These are phyloP conservation scores for Thymus mandschuricus DNA, from an alignment of 257 asterid species.

Conservation along the genomic window DNA sequence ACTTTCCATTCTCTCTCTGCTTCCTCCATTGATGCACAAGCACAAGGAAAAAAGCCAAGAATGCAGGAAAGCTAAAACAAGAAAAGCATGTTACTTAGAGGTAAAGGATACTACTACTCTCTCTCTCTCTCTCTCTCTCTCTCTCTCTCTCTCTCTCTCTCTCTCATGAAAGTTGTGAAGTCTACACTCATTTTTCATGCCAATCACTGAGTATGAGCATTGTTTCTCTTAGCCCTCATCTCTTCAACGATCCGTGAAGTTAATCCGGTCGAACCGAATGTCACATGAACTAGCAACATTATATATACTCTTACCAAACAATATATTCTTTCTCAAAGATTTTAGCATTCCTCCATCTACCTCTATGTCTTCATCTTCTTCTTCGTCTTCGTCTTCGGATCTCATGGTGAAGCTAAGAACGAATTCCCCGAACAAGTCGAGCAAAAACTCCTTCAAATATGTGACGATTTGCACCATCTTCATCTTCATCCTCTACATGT, in stretches of 20 bases:
- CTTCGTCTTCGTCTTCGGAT: not conserved
- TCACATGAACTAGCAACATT: conserved; percentile 25
- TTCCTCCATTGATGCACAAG: not conserved
- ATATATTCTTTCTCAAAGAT: not conserved
- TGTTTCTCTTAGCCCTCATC: conserved; percentile 10
- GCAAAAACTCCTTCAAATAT: conserved; percentile 26
- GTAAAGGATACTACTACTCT: conserved; percentile 5
- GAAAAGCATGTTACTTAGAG: conserved; percentile 24
- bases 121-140: conserved; percentile 18
- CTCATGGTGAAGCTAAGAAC: conserved; percentile 19
- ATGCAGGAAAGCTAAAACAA: conserved; percentile 7
- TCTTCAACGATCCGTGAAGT: not conserved
- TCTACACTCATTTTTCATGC: conserved; percentile 19
- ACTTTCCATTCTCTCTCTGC: not conserved
- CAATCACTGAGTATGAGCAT: not conserved
- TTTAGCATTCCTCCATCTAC: too few relatives aligned
- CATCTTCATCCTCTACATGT: conserved; percentile 23
- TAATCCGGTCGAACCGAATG: not conserved
- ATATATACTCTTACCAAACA: not conserved
- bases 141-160: conserved; percentile 9
- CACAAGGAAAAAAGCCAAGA: not conserved
- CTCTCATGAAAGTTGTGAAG: conserved; percentile 23
- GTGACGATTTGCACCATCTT: conserved; percentile 20
- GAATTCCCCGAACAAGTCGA: not conserved
- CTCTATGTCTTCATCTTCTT: too few relatives aligned